Conservation (phyloP, 805 yeast genomes). For the Clavispora santaluciae region DNA sequence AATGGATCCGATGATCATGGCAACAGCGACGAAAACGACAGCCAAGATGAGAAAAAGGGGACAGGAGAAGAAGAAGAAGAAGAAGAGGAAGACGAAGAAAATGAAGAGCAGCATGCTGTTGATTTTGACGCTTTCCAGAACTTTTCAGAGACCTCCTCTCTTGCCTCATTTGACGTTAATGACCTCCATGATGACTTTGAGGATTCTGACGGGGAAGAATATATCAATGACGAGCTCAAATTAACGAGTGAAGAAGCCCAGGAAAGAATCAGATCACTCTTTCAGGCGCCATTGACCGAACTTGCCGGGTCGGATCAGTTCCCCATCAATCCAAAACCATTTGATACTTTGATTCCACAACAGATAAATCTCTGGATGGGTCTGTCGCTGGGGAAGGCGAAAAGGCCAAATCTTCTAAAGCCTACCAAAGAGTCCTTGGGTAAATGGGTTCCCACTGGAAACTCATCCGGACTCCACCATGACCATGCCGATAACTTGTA, state of each 20-base stretch:
- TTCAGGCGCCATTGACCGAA: slow-evolving; percentile 59
- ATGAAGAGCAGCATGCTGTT: slow-evolving; percentile 13
- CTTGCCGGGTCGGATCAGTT: slow-evolving; percentile 23
- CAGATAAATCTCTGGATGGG: slow-evolving; percentile 79
- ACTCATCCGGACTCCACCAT: slow-evolving; percentile 73
- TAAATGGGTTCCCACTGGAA: slow-evolving; percentile 51
- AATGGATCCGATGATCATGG: slow-evolving; percentile 8
- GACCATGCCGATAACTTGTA: slow-evolving; percentile 78
- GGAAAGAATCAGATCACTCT: slow-evolving; percentile 43
- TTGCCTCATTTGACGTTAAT: not conserved
- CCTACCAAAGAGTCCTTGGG: slow-evolving; percentile 40
- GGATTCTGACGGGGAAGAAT: not conserved
- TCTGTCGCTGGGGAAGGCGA: slow-evolving; percentile 16
- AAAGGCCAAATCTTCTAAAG: slow-evolving; percentile 9
- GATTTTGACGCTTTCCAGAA: not conserved
- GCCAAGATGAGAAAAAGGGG: slow-evolving; percentile 11
- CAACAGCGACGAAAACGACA: slow-evolving; percentile 8
- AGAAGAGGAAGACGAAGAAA: slow-evolving; percentile 19
- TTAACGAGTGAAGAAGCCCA: slow-evolving; percentile 28
- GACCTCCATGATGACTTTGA: not conserved
- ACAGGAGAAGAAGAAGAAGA: slow-evolving; percentile 11
- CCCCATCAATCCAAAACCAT: slow-evolving; percentile 40
- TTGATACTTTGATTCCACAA: slow-evolving; percentile 50
- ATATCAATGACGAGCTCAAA: slow-evolving; percentile 33
- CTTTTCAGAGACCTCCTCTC: slow-evolving; percentile 1